Evolutionary conservation across 1,139 yeast species (phyloP), one percentile per base, ranked within the genome.

Genomic region (Arxiozyma slooffiae): DNA sequence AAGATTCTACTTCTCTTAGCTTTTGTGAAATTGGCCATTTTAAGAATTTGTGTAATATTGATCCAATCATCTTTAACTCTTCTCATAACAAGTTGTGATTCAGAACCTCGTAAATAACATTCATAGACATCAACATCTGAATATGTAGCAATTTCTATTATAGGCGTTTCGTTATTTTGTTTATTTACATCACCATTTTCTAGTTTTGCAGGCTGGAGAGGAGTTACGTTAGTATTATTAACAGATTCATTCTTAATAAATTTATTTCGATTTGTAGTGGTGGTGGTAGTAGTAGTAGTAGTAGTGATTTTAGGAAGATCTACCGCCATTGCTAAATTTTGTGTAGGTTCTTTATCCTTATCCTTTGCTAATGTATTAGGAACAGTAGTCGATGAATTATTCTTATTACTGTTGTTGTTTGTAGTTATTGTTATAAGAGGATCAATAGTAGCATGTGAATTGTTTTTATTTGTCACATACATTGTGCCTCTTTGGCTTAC

Each of bases 31-130:
- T 87, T 86, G 38, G 95, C 96, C 37, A 89, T 81, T 66, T 87
- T 87, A 53, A 90, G 72, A 23, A 90, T 82, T 66, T 89, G 97
- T 1, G 96, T 87, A n/a, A 95, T 95, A 67, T 90, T 90, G 58
- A 90, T 80, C 78, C 88, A 86, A 18, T 90, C 80, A 66, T 90
- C 97, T 50, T 74, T 67, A 39, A 76, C 71, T 48, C 97, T 74
- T 59, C 96, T 74, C 96, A 89, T 89, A 30, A 65, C 63, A 40
- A 66, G 62, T 21, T 60, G 55, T 5, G 67, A 55, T 52, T 63
- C 66, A 44, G 53, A 55, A 5, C 66, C 67, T 38, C 60, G 53
- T 17, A 60, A 74, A 46, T 72, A 70, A 60, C 84, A 79, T 64
- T 80, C 85, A 60, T 76, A 80, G 47, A 80, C 85, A 53, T 80